Conservation (phyloP, 352 stramenopile genomes). For the Saprolegnia diclina region DNA sequence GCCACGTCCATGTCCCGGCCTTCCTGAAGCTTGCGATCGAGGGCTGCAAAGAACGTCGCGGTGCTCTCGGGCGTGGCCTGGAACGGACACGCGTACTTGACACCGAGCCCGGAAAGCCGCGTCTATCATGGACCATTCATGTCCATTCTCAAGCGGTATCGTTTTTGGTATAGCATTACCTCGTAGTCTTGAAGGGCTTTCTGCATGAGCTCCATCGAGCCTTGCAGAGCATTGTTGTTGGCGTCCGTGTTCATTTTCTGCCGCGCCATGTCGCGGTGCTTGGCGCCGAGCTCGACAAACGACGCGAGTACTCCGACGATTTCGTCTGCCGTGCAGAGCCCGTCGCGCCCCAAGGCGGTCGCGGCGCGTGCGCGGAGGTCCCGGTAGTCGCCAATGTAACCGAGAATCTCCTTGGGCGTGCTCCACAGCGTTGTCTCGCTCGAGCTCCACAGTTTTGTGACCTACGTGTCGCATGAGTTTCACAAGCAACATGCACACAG, state of each 20-base stretch:
- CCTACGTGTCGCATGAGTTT: neutral
- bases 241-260: conserved; percentile 23
- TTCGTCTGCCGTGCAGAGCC: conserved; percentile 8
- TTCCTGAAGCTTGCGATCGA: conserved; percentile 24
- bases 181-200: conserved; percentile 18
- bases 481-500: neutral
- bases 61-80: neutral
- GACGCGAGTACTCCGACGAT: conserved; percentile 13
- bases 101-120: conserved; percentile 1
- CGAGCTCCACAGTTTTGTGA: neutral
- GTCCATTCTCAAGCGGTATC: neutral
- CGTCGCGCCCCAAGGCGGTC: conserved; percentile 1
- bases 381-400: conserved; percentile 11
- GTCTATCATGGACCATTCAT: neutral
- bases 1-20: conserved; percentile 25
- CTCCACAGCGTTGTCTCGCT: conserved; percentile 1
- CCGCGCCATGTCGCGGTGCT: conserved; percentile 23
- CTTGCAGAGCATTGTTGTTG: conserved; percentile 26
- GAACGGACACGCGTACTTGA: conserved; percentile 7
- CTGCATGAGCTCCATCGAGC: conserved; percentile 8
- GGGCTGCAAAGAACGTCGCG: neutral
- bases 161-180: neutral
- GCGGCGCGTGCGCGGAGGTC: neutral
- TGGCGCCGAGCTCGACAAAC: conserved; percentile 13
- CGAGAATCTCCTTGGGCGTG: conserved; percentile 16